Conservation (phyloP, 83 land plant genomes). For the Picea engelmannii region DNA sequence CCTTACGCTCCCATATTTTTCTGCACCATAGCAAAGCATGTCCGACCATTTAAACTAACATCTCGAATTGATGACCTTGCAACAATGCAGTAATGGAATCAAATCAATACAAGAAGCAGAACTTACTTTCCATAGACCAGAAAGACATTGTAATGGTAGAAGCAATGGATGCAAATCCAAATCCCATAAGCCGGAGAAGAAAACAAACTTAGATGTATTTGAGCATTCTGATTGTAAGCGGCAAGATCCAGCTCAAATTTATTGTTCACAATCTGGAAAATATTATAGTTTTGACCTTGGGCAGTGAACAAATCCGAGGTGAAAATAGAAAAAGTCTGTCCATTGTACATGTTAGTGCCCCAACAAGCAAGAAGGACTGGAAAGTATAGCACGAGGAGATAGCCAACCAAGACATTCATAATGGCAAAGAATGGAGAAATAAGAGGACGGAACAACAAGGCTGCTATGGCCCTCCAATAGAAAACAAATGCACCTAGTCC, state of each 20-base stretch:
- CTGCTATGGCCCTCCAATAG: constrained; percentile 67
- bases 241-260: no score
- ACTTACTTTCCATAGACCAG: constrained; percentile 44
- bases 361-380: no score
- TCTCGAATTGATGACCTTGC: no score
- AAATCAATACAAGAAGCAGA: no score
- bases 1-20: background rate
- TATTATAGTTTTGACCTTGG: constrained; percentile 21
- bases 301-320: constrained; percentile 50
- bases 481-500: constrained; percentile 53
- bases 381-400: no score
- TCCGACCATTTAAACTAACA: no score
- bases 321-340: constrained; percentile 51
- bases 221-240: background rate
- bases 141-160: constrained; percentile 57
- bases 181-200: constrained; percentile 76
- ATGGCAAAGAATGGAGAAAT: constrained; percentile 72
- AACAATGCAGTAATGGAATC: no score
- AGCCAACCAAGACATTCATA: background rate
- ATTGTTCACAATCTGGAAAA: no score
- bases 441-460: constrained; percentile 68
- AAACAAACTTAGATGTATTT: constrained; percentile 68
- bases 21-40: background rate
- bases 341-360: no score
- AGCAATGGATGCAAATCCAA: constrained; percentile 73